These are phyloP conservation scores for Eudorina sp. DNA, from an alignment of 139 green algal species.

Conservation along the genomic window DNA sequence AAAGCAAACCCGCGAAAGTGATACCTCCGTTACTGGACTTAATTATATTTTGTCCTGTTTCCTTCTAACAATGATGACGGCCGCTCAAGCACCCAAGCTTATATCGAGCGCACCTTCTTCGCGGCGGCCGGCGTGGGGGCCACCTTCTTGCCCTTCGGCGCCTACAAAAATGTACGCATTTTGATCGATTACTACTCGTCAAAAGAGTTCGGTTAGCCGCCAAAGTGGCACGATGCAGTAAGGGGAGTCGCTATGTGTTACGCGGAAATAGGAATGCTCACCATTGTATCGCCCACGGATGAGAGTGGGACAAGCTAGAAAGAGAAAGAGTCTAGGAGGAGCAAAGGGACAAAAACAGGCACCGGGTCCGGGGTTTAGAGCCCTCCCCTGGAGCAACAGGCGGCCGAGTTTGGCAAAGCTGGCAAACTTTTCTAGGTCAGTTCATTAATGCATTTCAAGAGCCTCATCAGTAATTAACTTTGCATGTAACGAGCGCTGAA, in stretches of 20 bases:
- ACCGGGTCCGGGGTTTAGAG: neutral
- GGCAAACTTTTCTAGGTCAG: no score
- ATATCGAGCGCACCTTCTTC: conserved; percentile 74
- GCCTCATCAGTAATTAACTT: no score
- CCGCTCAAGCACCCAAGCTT: neutral
- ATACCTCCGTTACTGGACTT: neutral
- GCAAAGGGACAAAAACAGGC: neutral
- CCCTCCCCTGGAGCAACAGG: neutral
- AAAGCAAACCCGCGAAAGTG: neutral
- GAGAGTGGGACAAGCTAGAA: conserved; percentile 38
- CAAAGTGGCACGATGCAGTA: neutral
- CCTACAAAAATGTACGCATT: conserved; percentile 40
- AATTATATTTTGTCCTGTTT: neutral
- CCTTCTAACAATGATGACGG: neutral
- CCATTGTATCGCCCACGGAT: conserved; percentile 43
- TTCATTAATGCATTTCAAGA: no score
- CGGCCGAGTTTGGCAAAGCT: no score
- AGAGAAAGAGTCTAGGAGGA: neutral
- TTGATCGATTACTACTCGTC: neutral
- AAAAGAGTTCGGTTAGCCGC: neutral
- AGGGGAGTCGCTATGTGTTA: neutral
- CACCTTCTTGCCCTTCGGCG: conserved; percentile 86
- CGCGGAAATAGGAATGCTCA: neutral
- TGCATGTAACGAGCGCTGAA: no score
- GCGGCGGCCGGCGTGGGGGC: conserved; percentile 76